phyloP scores from a whole-genome alignment of 192 early-diverging fungal genomes.

The Rhizoclosmatium globosum region DNA sequence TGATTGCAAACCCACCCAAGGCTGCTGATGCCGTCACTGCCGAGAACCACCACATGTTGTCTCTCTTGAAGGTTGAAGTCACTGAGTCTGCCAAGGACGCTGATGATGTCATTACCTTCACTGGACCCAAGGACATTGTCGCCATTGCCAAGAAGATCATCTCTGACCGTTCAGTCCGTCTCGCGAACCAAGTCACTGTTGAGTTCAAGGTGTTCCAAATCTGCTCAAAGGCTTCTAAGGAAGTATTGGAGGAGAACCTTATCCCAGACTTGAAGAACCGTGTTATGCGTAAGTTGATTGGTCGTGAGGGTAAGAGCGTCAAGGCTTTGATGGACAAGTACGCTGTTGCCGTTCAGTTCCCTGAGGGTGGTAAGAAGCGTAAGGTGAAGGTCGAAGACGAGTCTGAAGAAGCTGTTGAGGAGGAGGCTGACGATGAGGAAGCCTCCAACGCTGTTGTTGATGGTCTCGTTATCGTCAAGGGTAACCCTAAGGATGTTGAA shows the following conservation, averaged over 20 bases:
- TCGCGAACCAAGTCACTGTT: conserved; percentile 71
- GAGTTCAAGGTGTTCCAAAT: conserved; percentile 76
- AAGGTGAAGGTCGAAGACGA: conserved; percentile 55
- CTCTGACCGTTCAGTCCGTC: conserved; percentile 47
- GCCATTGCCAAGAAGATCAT: conserved; percentile 49
- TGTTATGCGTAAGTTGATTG: conserved; percentile 72
- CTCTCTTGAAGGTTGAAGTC: conserved; percentile 45
- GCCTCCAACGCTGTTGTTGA: conserved; percentile 13
- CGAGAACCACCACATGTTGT: conserved; percentile 42
- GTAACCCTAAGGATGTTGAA: conserved; percentile 82
- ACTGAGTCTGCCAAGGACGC: conserved; percentile 30
- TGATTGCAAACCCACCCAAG: conserved; percentile 40
- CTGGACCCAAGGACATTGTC: conserved; percentile 62
- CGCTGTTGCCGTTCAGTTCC: conserved; percentile 69
- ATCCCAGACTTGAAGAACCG: conserved; percentile 47
- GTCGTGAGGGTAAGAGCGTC: conserved; percentile 87
- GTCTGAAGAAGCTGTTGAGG: conserved; percentile 61
- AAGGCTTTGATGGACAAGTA: conserved; percentile 79
- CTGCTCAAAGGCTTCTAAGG: conserved; percentile 57
- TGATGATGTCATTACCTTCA: conserved; percentile 51
- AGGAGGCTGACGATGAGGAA: conserved; percentile 36
- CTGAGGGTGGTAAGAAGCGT: conserved; percentile 56
- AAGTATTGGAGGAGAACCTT: conserved; percentile 52
- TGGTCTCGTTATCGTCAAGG: conserved; percentile 80
- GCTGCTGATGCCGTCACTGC: conserved; percentile 11